phyloP scores from a whole-genome alignment of 805 yeast species.

The Yamadazyma paraphyllophila region DNA sequence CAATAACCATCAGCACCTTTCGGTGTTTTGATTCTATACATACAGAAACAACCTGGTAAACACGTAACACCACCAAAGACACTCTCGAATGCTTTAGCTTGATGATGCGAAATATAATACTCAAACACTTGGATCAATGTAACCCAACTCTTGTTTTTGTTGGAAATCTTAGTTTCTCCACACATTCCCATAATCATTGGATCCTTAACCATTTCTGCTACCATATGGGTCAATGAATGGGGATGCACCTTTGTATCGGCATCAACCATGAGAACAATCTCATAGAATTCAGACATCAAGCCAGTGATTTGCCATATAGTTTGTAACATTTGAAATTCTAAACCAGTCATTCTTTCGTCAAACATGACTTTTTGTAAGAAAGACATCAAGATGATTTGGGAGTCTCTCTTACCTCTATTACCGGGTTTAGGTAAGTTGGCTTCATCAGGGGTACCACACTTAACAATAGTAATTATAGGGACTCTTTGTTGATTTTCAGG shows the following conservation, averaged over 20 bases:
- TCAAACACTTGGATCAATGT: conserved; percentile 93
- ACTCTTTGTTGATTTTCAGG: conserved; percentile 80
- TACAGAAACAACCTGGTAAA: conserved; percentile 91
- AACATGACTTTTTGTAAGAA: conserved; percentile 84
- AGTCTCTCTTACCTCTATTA: conserved; percentile 94
- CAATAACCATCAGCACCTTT: conserved; percentile 69
- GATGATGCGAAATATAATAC: conserved; percentile 91
- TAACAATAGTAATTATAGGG: conserved; percentile 75
- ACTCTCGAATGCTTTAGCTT: conserved; percentile 92
- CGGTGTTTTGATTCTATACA: conserved; percentile 89
- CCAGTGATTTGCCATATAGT: conserved; percentile 84
- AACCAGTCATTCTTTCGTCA: conserved; percentile 91
- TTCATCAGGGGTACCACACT: conserved; percentile 86
- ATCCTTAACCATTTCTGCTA: conserved; percentile 83
- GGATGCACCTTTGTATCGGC: conserved; percentile 91
- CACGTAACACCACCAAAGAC: conserved; percentile 94
- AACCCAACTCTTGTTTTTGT: conserved; percentile 82
- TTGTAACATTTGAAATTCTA: conserved; percentile 74
- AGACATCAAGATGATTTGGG: conserved; percentile 87
- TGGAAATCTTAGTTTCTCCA: conserved; percentile 91
- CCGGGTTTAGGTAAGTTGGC: conserved; percentile 70
- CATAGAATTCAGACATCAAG: conserved; percentile 78
- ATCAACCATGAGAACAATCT: conserved; percentile 85
- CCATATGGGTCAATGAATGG: conserved; percentile 86
- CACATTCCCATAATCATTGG: conserved; percentile 89